Evolutionary conservation across 2,329 filamentous ascomycete species (phyloP).

Genomic region (Talaromyces sp.): DNA sequence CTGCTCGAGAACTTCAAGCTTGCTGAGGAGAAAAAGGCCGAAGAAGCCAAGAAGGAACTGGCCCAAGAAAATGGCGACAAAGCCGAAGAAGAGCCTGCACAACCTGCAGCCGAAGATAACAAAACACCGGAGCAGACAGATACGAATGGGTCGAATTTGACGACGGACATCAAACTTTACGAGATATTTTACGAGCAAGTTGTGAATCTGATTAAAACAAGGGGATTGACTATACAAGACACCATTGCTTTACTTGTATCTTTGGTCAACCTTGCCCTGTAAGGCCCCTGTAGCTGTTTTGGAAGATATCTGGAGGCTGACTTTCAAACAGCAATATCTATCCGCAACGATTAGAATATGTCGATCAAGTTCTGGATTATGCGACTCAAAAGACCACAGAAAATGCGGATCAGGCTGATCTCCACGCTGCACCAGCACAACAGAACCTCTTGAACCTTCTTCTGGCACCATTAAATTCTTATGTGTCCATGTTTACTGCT

Average conservation of each 20-base stretch:
- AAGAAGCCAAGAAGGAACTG: conserved; percentile 45
- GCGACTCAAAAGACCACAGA: conserved; percentile 81
- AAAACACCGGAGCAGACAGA: conserved; percentile 23
- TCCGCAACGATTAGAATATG: conserved; percentile 84
- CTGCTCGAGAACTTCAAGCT: conserved; percentile 69
- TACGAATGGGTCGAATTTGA: conserved; percentile 30
- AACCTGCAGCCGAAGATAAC: conserved; percentile 18
- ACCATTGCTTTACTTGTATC: conserved; percentile 93
- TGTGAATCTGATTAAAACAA: conserved; percentile 81
- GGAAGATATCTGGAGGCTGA: background rate
- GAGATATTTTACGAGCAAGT: conserved; percentile 95
- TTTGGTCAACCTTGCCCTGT: conserved; percentile 80
- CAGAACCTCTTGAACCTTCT: conserved; percentile 83
- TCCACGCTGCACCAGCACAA: conserved; percentile 83
- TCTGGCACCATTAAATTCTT: conserved; percentile 83
- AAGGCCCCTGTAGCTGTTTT: conserved; percentile 17
- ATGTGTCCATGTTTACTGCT: conserved; percentile 93
- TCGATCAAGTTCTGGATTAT: conserved; percentile 88
- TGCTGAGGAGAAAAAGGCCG: conserved; percentile 45
- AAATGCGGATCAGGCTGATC: conserved; percentile 88
- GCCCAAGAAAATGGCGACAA: conserved; percentile 31
- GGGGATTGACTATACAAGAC: conserved; percentile 88
- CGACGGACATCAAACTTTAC: conserved; percentile 74
- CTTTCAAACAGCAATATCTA: conserved; percentile 67
- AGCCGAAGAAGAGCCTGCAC: conserved; percentile 6